These are phyloP conservation scores for Heterobasidion occidentale DNA, from an alignment of 1,284 basidiomycete genomes.

Conservation along the genomic window DNA sequence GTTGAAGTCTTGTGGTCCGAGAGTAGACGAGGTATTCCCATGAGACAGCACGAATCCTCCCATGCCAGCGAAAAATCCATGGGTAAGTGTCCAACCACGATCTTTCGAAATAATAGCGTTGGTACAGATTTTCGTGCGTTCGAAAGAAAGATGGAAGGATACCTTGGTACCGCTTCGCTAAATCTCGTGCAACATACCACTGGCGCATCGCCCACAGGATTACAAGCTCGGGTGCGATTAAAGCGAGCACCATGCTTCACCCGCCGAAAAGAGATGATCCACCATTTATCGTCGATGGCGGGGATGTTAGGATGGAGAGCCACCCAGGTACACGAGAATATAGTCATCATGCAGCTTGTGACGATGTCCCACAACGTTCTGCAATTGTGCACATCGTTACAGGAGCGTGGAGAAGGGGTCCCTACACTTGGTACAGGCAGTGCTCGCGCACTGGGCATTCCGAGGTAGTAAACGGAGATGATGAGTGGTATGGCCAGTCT, in stretches of 20 bases:
- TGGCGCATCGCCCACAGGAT: not conserved
- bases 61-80: constrained; percentile 15
- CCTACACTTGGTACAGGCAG: no score
- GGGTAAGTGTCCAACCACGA: constrained; percentile 7
- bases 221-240: not conserved
- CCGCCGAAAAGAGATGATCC: not conserved
- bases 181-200: not conserved
- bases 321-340: constrained; percentile 22
- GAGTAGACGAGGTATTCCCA: constrained; percentile 3
- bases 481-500: no score
- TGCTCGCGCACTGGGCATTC: no score
- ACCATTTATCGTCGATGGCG: not conserved
- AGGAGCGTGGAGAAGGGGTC: no score
- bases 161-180: not conserved
- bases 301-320: constrained; percentile 22
- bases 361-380: constrained; percentile 14
- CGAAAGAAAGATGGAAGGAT: not conserved
- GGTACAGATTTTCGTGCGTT: no score
- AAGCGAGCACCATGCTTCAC: not conserved
- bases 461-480: no score
- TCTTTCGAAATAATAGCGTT: not conserved
- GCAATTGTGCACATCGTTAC: not conserved
- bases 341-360: constrained; percentile 18
- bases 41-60: constrained; percentile 14
- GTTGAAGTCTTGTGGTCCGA: constrained; percentile 9